Percentiles rank a stretch among this genome's conserved stretches.
These are phyloP conservation scores for Trichosanthes cucumerina DNA, from an alignment of 306 rosid genomes.

Conservation along the genomic window DNA sequence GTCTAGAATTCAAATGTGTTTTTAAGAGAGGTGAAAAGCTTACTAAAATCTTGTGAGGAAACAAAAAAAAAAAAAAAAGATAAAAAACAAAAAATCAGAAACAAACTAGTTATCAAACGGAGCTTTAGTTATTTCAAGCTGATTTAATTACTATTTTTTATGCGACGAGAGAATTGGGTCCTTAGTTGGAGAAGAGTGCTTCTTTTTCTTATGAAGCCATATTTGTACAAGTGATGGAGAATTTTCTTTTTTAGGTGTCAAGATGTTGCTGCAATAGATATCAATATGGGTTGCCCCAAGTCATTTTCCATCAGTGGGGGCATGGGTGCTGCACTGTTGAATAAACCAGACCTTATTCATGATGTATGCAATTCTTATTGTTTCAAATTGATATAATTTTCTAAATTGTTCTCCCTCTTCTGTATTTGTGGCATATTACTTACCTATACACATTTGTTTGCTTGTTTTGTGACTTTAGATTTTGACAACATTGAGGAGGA, in stretches of 20 bases:
- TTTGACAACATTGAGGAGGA: slow-evolving; percentile 74
- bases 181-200: slow-evolving; percentile 1
- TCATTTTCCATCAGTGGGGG: slow-evolving; percentile 87
- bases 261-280: slow-evolving; percentile 82
- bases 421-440: slow-evolving; percentile 3
- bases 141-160: neutral
- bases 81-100: no score
- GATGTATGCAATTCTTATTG: slow-evolving; percentile 38
- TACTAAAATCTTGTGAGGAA: neutral
- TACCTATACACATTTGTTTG: slow-evolving; percentile 5
- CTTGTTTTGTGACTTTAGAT: slow-evolving; percentile 37
- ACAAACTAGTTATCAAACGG: neutral
- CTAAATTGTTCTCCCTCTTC: neutral
- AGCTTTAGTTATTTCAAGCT: neutral
- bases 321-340: slow-evolving; percentile 80
- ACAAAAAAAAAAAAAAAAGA: neutral
- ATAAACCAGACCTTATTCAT: slow-evolving; percentile 72
- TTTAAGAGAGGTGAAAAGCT: neutral
- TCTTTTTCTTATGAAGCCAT: neutral
- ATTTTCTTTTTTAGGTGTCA: slow-evolving; percentile 37
- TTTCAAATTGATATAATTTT: slow-evolving; percentile 8
- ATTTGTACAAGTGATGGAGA: neutral
- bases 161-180: neutral
- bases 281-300: slow-evolving; percentile 95
- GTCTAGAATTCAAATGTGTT: neutral